Evolutionary conservation across 1,139 yeast genomes (phyloP).

Genomic region (Geotrichum australiense): DNA sequence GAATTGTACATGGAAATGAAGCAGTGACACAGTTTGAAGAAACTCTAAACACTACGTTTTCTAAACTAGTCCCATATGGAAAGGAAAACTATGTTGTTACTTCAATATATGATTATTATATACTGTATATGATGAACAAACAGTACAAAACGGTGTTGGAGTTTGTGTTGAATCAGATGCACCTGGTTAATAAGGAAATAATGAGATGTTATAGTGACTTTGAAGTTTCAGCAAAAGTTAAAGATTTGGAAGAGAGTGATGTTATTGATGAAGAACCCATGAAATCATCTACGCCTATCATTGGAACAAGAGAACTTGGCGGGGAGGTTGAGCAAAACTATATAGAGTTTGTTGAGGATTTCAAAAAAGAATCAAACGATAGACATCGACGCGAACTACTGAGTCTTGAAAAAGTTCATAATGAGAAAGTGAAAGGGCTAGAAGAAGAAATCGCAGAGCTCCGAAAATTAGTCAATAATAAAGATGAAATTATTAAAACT

Average conservation of each 20-base stretch:
- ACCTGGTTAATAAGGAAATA: not conserved
- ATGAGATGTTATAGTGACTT: not conserved
- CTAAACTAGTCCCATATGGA: not conserved
- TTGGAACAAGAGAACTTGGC: not conserved
- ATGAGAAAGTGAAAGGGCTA: not conserved
- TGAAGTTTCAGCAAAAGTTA: not conserved
- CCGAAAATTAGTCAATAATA: not conserved
- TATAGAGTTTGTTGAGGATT: not conserved
- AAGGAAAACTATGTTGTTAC: not conserved
- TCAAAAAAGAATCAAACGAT: not conserved
- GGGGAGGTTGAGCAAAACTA: not conserved
- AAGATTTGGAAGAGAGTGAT: not conserved
- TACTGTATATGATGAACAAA: not conserved
- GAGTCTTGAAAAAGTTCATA: not conserved
- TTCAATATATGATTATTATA: not conserved
- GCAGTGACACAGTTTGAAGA: not conserved
- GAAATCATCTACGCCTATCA: not conserved
- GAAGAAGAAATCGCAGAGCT: conserved; percentile 2
- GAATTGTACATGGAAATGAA: conserved; percentile 1
- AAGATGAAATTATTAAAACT: not conserved
- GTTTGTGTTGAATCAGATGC: not conserved
- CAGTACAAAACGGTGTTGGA: not conserved
- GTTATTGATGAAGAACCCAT: not conserved
- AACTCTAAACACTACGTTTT: not conserved
- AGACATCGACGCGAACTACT: not conserved